Base-by-base conservation (phyloP, 495 filamentous ascomycete species). In the Physcia stellaris region DNA sequence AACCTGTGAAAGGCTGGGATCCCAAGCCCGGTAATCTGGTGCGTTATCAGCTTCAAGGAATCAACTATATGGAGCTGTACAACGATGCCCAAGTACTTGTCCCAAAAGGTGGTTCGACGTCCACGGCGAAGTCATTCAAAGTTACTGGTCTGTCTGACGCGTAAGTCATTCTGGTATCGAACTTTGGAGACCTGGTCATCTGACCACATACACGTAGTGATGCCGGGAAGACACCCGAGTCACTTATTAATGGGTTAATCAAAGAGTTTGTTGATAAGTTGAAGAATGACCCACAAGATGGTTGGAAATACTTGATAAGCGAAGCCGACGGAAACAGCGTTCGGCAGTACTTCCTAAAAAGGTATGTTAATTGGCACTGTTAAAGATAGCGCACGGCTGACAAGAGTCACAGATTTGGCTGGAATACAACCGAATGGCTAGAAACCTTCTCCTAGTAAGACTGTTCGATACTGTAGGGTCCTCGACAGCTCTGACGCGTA, bases 31-130 rank as follows among this genome's bases (percentile, higher is more conserved):
- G 43, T 19, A 16, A 42, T 16, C 29, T 54, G 30, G 46, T 53
- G 9, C 40, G 38, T 7, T 58, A 58, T 32, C 38, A 51, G 27
- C 18, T 56, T 20, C 23, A 17, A 4, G 44, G 43, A 17, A 29
- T 17, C 5, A 26, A 46, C 12, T 50, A 19, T 21, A 41, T 45
- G 4, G 18, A 23, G 17, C 42, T 48, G 16, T 58, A 48, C 40
- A 53, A 57, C 17, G 39, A 45, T 34, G 37, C 21, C 24, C 40
- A 28, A 18, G 34, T 38, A 19, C 17, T 37, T 13, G 30, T 26
- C 5, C 28, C 19, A 24, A 17, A 23, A 7, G 4, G 17, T 13
- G 2, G 16, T 20, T 1, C 12, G n/a, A 10, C 18, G n/a, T n/a
- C 10, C 11, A 39, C 37, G 11, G 37, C 37, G 22, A 15, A 32